A percentile compares a stretch with the other conserved stretches of the same genome.
These are phyloP conservation scores for Pulveroboletus sp. DNA, from an alignment of 768 basidiomycete genomes.

Conservation along the genomic window DNA sequence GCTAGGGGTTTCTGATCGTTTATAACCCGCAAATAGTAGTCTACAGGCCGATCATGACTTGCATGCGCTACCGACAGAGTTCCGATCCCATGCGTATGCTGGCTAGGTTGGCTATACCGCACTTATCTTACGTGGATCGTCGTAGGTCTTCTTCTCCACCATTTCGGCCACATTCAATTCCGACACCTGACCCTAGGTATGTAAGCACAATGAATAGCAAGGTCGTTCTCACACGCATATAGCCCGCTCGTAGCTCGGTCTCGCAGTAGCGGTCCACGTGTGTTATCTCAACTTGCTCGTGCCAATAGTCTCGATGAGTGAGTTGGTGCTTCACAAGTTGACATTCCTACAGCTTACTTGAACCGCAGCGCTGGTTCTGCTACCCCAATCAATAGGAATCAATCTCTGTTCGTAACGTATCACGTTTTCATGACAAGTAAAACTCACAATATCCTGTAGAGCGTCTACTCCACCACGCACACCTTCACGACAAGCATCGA, in stretches of 20 bases:
- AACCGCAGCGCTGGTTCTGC: constrained; percentile 1
- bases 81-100: constrained; percentile 21
- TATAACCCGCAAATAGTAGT: constrained; percentile 1
- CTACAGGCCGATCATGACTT: constrained; percentile 7
- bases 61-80: constrained; percentile 23
- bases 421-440: background rate
- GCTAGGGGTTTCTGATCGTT: background rate
- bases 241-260: constrained; percentile 23
- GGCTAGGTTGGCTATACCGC: background rate
- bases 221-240: constrained; percentile 7
- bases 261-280: constrained; percentile 19
- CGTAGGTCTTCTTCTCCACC: constrained; percentile 18
- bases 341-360: constrained; percentile 1
- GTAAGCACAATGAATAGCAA: background rate
- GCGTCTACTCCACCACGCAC: constrained; percentile 17
- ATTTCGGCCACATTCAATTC: constrained; percentile 21
- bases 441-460: constrained; percentile 1
- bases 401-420: constrained; percentile 14
- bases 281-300: constrained; percentile 1
- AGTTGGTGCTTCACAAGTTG: background rate
- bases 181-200: constrained; percentile 34
- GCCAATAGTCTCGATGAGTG: constrained; percentile 9
- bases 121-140: background rate
- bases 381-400: constrained; percentile 3
- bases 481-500: constrained; percentile 12